A percentile compares a stretch with the other conserved stretches of the same genome.
Evolutionary conservation across 2,329 filamentous ascomycete species (phyloP).

Genomic region (Juglanconis sp.): DNA sequence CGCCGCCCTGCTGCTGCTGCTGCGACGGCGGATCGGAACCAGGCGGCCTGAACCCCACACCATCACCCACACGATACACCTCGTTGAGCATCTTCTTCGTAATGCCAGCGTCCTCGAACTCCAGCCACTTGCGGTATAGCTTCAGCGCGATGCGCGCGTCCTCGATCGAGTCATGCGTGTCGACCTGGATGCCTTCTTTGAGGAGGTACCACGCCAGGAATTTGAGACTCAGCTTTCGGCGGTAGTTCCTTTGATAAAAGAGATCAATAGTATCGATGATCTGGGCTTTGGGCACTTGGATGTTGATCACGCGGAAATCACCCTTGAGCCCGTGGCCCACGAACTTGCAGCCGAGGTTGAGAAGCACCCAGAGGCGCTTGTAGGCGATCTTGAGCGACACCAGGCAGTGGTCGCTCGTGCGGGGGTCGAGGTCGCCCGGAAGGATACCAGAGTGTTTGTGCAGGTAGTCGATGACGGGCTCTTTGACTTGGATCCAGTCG

Average conservation of each 20-base stretch:
- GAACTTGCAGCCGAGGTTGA: slow-evolving; percentile 92
- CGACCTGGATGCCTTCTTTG: slow-evolving; percentile 89
- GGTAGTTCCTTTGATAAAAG: slow-evolving; percentile 77
- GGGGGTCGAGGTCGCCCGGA: slow-evolving; percentile 76
- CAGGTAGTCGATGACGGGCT: slow-evolving; percentile 91
- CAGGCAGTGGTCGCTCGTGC: slow-evolving; percentile 75
- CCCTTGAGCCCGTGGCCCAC: slow-evolving; percentile 90
- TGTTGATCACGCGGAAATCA: slow-evolving; percentile 97
- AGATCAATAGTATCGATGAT: slow-evolving; percentile 92
- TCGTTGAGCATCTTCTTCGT: slow-evolving; percentile 81
- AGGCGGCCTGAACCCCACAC: slow-evolving; percentile 13
- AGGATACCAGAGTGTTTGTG: slow-evolving; percentile 93
- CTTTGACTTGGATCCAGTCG: slow-evolving; percentile 90
- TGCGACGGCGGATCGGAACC: slow-evolving; percentile 1
- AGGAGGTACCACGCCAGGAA: slow-evolving; percentile 90
- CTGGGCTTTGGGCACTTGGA: slow-evolving; percentile 85
- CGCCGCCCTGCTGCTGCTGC: background rate
- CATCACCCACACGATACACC: slow-evolving; percentile 60
- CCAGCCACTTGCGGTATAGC: slow-evolving; percentile 83
- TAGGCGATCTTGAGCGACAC: slow-evolving; percentile 88
- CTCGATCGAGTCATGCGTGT: slow-evolving; percentile 92
- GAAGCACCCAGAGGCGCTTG: slow-evolving; percentile 95
- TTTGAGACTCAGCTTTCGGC: slow-evolving; percentile 84
- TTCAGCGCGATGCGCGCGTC: slow-evolving; percentile 88
- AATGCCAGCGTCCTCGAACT: slow-evolving; percentile 83